phyloP scores from a whole-genome alignment of 192 early-diverging fungal genomes.

The Blastocladiella britannica region DNA sequence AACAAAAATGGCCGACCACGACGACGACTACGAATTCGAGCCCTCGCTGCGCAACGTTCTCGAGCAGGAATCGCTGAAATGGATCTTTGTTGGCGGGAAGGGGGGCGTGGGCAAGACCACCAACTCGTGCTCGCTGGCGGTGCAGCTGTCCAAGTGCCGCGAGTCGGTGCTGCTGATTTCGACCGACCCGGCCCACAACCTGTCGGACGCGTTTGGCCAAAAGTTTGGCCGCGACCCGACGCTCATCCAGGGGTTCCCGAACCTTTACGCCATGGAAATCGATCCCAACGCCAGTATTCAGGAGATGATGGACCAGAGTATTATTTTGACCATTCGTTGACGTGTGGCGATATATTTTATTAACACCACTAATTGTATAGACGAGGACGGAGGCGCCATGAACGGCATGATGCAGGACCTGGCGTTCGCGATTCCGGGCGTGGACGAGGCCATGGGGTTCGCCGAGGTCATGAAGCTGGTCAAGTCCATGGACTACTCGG shows the following conservation, averaged over 20 bases:
- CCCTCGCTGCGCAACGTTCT: conserved; percentile 86
- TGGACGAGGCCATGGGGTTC: conserved; percentile 99
- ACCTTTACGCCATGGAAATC: conserved; percentile 99
- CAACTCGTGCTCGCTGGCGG: conserved; percentile 71
- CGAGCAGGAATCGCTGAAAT: conserved; percentile 85
- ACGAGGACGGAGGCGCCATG: conserved; percentile 52
- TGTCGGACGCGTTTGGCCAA: conserved; percentile 97
- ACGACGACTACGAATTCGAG: conserved; percentile 56
- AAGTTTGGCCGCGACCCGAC: conserved; percentile 95
- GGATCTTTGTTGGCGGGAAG: conserved; percentile 99
- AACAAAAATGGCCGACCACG: too few species aligned
- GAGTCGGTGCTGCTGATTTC: conserved; percentile 92
- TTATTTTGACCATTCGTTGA: conserved; percentile 7
- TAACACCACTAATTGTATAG: conserved; percentile 11
- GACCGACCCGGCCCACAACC: conserved; percentile 97
- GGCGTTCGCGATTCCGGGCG: conserved; percentile 96
- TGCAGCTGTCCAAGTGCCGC: conserved; percentile 71
- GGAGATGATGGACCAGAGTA: conserved; percentile 91
- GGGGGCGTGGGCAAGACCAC: conserved; percentile 83
- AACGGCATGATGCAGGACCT: conserved; percentile 87
- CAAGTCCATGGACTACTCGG: conserved; percentile 96
- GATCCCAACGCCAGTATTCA: conserved; percentile 94
- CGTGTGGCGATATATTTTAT: not conserved
- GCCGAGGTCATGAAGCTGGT: conserved; percentile 99
- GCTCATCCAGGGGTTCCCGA: conserved; percentile 79